phyloP scores from a whole-genome alignment of 306 rosid genomes.

The Gleditsia sinensis region DNA sequence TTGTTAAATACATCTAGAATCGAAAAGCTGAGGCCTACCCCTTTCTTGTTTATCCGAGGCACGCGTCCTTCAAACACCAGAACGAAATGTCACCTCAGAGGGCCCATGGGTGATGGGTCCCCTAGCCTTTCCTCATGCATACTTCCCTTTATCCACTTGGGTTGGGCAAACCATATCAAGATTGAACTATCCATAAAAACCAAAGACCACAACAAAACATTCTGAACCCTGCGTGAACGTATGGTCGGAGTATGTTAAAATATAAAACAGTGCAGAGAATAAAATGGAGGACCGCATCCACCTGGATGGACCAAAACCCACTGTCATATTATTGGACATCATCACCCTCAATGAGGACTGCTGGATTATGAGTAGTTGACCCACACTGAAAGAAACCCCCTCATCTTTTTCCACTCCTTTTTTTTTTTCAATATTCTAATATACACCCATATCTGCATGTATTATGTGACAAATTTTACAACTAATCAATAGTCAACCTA shows the following conservation, averaged over 20 bases:
- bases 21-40: background rate
- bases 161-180: background rate
- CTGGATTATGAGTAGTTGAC: slow-evolving; percentile 31
- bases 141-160: background rate
- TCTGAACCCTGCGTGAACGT: slow-evolving; percentile 23
- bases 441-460: no score
- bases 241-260: slow-evolving; percentile 25
- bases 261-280: background rate
- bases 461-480: background rate
- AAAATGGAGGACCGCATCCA: slow-evolving; percentile 31
- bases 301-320: background rate
- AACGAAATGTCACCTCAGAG: slow-evolving; percentile 2
- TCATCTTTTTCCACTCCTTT: background rate
- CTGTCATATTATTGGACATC: slow-evolving; percentile 7
- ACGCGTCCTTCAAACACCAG: background rate
- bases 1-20: no score
- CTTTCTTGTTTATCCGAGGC: background rate
- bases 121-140: no score
- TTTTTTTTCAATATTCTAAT: no score
- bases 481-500: no score
- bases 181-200: slow-evolving; percentile 22
- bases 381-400: slow-evolving; percentile 35
- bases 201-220: slow-evolving; percentile 20
- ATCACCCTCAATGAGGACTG: slow-evolving; percentile 15
- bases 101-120: background rate